Base-by-base conservation (phyloP, 139 green algal genomes). In the Coelastrella sp. region DNA sequence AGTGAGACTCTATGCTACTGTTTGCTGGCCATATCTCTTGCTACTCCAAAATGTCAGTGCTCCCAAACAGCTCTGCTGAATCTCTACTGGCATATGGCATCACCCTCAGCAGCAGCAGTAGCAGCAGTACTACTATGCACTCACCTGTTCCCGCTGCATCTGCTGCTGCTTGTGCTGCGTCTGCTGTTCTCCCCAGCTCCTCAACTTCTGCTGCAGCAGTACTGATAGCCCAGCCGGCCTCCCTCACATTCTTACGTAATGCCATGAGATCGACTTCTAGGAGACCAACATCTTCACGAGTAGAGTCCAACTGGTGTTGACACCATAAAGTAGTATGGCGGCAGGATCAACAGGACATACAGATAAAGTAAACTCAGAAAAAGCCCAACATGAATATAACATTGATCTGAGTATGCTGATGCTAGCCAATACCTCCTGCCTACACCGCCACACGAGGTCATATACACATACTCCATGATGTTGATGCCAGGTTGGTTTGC, bases 251-350 rank as follows among this genome's bases (percentile, higher is more conserved):
- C 23, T 57, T 53, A 37, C 73, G 48, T 2, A 68, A 17, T 9
- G 38, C 19, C 59, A 35, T 53, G 7, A 84, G 60, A n/a, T 84
- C 77, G 0, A 41, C 77, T 3, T 71, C 77, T 7, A 69, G 2
- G 25, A 84, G 25, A 35, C 32, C 35, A 19, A 50, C 59, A 27
- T 84, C 77, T 40, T 84, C 77, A 59, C n/a, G 59, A 19, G 75
- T 40, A 11, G 59, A 64, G 37, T 84, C 57, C 17, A 84, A 23
- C 77, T 83, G 59, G 62, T 4, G 17, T 1, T 8, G 40, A 3
- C 62, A 69, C 45, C 8, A 57, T 57, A 13, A 9, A 57, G 11
- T 1, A 0, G 15, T 57, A 13, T 57, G 45, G 15, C 11, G 8
- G 8, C 45, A 23, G 1, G 15, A 57, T 9, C 11, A 1, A 57